phyloP scores from a whole-genome alignment of 441 rosid genomes.

The Pelargonium cotyledonis region DNA sequence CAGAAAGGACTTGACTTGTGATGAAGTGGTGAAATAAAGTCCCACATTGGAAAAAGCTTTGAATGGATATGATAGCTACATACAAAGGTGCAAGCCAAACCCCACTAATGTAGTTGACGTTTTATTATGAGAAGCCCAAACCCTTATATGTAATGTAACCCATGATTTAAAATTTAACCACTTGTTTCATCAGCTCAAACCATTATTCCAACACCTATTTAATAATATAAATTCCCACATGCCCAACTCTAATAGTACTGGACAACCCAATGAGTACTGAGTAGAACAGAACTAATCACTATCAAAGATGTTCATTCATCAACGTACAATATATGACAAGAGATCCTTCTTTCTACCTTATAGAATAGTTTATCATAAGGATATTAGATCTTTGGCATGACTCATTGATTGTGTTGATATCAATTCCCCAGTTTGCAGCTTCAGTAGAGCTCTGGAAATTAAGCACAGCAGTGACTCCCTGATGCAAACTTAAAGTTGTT shows the following conservation, averaged over 20 bases:
- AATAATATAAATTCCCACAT: neutral
- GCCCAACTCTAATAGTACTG: neutral
- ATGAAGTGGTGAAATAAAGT: no score
- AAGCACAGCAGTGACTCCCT: conserved; percentile 82
- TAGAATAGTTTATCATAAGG: conserved; percentile 81
- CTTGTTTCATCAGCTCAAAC: neutral
- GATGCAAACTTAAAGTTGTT: conserved; percentile 24
- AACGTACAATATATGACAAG: conserved; percentile 2
- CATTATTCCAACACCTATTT: neutral
- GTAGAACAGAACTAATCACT: neutral
- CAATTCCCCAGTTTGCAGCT: conserved; percentile 82
- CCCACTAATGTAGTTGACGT: no score
- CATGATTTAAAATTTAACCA: no score
- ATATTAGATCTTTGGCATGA: conserved; percentile 60
- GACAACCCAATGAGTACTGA: neutral
- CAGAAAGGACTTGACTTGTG: neutral
- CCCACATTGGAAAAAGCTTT: no score
- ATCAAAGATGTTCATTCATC: neutral
- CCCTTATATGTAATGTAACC: no score
- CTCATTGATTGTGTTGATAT: conserved; percentile 55
- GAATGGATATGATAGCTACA: no score
- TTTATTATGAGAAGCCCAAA: no score
- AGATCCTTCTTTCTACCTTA: conserved; percentile 41
- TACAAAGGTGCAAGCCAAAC: no score
- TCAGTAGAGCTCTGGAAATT: conserved; percentile 79